Percentiles rank a stretch among this genome's conserved stretches.
These are phyloP conservation scores for Allantophomopsis lycopodina DNA, from an alignment of 2,329 filamentous ascomycete genomes.

Conservation along the genomic window DNA sequence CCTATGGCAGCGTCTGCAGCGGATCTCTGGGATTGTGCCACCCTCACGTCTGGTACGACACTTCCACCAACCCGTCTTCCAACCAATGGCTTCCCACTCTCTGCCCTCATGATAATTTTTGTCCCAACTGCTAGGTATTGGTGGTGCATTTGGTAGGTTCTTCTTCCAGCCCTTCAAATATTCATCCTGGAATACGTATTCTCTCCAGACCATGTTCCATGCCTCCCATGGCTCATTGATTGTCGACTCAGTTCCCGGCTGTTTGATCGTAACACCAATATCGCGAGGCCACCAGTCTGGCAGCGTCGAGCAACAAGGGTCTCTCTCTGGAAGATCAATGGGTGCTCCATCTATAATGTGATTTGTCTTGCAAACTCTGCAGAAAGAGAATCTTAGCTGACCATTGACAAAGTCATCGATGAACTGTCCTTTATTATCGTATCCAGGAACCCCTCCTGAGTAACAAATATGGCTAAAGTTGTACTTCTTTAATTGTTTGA, in stretches of 20 bases:
- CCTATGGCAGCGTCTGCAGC: slow-evolving; percentile 3
- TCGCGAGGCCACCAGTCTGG: slow-evolving; percentile 15
- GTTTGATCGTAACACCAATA: not conserved
- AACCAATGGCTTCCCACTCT: slow-evolving; percentile 10
- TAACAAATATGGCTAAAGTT: too few relatives aligned
- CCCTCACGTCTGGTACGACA: slow-evolving; percentile 7
- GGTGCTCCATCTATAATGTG: slow-evolving; percentile 13
- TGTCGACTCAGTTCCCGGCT: too few relatives aligned
- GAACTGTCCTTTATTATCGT: too few relatives aligned
- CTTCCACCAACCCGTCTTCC: slow-evolving; percentile 11
- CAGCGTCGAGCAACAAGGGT: slow-evolving; percentile 11
- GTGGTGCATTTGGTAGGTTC: not conserved
- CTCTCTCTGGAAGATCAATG: slow-evolving; percentile 10
- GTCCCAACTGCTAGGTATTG: slow-evolving; percentile 6
- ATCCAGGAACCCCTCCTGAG: too few relatives aligned
- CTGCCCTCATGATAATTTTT: slow-evolving; percentile 11
- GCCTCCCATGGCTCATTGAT: slow-evolving; percentile 7
- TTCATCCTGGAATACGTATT: slow-evolving; percentile 6
- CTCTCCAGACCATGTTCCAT: slow-evolving; percentile 7
- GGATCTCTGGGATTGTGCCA: not conserved
- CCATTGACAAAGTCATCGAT: too few relatives aligned
- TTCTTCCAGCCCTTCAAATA: slow-evolving; percentile 3
- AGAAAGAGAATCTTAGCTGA: slow-evolving; percentile 5
- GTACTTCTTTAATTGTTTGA: too few relatives aligned
- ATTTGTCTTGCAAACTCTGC: slow-evolving; percentile 10